Evolutionary conservation across 345 rosid genomes (phyloP).

Genomic region (Triadica sebifera): DNA sequence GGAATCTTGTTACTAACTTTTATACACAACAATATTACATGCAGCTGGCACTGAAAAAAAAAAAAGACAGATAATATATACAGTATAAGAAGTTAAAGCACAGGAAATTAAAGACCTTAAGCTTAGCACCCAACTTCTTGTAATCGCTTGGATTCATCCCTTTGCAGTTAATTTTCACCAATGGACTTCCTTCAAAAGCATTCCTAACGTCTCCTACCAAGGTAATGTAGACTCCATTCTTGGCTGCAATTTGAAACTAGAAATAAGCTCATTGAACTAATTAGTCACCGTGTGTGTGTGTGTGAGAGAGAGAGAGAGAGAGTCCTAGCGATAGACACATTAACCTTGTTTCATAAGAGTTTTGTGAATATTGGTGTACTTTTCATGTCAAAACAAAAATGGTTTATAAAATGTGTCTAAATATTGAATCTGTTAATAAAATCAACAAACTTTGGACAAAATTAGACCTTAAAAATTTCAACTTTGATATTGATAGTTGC

Average conservation of each 20-base stretch:
- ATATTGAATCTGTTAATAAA: not conserved
- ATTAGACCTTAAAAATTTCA: not conserved
- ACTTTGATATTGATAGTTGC: too few relatives aligned
- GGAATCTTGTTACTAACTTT: conserved; percentile 4
- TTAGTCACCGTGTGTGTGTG: not conserved
- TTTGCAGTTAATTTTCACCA: conserved; percentile 78
- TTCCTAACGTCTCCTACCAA: conserved; percentile 73
- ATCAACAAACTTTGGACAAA: not conserved
- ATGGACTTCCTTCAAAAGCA: conserved; percentile 80
- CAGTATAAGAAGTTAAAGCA: not conserved
- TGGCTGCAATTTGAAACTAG: conserved; percentile 58
- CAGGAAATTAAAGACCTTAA: conserved; percentile 49
- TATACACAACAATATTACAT: not conserved
- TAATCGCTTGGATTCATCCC: conserved; percentile 84
- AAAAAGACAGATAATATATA: not conserved
- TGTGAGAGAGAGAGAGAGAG: not conserved
- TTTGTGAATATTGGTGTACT: too few relatives aligned
- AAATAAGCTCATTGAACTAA: too few relatives aligned
- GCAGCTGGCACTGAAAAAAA: not conserved
- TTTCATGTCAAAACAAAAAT: not conserved
- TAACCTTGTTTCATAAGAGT: not conserved
- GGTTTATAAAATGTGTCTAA: not conserved
- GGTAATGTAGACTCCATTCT: conserved; percentile 78
- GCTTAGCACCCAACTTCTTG: conserved; percentile 94
- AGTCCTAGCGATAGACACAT: not conserved